These are phyloP conservation scores for Podaxis carcinomalis DNA, from an alignment of 768 basidiomycete species.

Conservation along the genomic window DNA sequence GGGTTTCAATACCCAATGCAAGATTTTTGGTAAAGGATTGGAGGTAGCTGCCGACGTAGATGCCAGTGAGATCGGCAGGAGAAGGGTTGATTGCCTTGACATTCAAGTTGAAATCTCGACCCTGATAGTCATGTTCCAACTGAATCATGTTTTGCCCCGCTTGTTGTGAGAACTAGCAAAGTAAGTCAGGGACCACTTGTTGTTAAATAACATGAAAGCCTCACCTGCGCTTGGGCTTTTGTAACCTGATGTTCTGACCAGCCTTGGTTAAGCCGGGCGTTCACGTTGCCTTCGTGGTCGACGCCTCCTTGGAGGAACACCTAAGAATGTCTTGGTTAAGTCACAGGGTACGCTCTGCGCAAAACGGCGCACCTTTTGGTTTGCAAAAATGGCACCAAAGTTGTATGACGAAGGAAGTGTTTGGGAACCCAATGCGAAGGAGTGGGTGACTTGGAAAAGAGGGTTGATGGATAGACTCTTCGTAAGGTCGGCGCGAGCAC, in stretches of 20 bases:
- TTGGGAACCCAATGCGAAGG: conserved; percentile 87
- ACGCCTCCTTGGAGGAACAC: conserved; percentile 90
- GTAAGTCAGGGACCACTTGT: background rate
- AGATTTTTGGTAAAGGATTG: conserved; percentile 91
- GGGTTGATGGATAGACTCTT: conserved; percentile 91
- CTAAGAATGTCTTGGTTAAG: conserved; percentile 37
- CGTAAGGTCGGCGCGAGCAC: conserved; percentile 91
- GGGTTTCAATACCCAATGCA: conserved; percentile 80
- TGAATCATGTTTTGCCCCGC: conserved; percentile 88
- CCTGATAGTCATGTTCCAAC: conserved; percentile 90
- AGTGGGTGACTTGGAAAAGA: conserved; percentile 98
- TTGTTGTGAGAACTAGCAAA: conserved; percentile 64
- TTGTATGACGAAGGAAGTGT: conserved; percentile 85
- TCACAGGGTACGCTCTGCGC: conserved; percentile 15
- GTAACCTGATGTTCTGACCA: conserved; percentile 77
- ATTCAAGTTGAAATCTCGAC: conserved; percentile 82
- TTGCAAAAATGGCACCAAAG: conserved; percentile 91
- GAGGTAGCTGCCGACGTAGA: conserved; percentile 88
- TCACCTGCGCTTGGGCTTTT: conserved; percentile 85
- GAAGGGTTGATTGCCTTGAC: conserved; percentile 90
- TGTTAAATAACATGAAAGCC: conserved; percentile 16
- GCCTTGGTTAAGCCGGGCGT: conserved; percentile 83
- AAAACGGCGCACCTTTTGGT: conserved; percentile 53
- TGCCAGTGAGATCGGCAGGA: conserved; percentile 81
- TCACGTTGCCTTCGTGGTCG: conserved; percentile 91